phyloP scores from a whole-genome alignment of 331 rosid genomes.

The Quercus lobata region DNA sequence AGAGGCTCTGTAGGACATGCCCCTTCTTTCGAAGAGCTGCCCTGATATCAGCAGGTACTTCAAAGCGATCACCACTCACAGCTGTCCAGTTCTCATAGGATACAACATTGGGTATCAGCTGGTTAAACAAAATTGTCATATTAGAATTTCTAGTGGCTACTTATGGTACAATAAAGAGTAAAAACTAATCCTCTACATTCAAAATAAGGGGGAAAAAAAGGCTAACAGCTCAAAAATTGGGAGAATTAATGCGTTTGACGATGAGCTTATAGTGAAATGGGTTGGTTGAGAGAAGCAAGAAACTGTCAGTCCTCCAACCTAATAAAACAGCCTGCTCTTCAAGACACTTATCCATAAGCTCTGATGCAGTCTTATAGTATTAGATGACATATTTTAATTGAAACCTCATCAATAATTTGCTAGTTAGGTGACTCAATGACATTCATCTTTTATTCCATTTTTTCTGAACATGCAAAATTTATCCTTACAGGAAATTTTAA shows the following conservation, averaged over 20 bases:
- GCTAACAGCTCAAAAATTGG: not conserved
- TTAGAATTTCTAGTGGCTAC: not conserved
- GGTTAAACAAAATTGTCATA: constrained; percentile 21
- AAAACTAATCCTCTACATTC: not conserved
- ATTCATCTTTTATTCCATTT: not conserved
- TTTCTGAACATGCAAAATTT: not conserved
- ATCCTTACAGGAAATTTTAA: not conserved
- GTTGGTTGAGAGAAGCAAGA: not conserved
- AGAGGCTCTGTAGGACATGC: constrained; percentile 56
- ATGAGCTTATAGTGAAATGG: not conserved
- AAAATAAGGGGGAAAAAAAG: not conserved
- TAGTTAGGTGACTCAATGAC: not conserved
- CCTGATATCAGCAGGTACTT: constrained; percentile 51
- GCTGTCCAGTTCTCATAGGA: constrained; percentile 81
- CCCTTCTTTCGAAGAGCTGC: constrained; percentile 58
- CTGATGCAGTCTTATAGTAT: not conserved
- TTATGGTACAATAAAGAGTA: not conserved
- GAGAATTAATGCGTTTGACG: not conserved
- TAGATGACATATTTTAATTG: not conserved
- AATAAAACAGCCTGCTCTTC: not conserved
- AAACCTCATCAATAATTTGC: not conserved
- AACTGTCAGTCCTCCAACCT: not conserved
- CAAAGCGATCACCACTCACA: constrained; percentile 56
- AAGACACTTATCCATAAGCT: not conserved
- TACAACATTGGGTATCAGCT: constrained; percentile 68